Evolutionary conservation across 257 asterid species (phyloP).

Genomic region (Petunia secreta): DNA sequence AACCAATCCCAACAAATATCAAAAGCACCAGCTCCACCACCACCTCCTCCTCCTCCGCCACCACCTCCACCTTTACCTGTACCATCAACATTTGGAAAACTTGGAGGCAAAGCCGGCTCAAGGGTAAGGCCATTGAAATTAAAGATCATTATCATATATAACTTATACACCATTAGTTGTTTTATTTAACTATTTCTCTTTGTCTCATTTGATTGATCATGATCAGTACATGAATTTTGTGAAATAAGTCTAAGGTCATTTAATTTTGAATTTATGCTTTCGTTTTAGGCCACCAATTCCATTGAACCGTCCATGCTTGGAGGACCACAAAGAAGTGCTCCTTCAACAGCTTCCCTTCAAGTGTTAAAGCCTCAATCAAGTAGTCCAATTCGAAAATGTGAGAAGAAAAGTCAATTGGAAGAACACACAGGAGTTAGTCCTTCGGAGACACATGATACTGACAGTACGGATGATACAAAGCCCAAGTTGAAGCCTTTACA

Average conservation of each 20-base stretch:
- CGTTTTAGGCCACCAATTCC: neutral
- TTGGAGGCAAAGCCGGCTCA: constrained; percentile 16
- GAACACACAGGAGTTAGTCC: constrained; percentile 41
- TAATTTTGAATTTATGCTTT: neutral
- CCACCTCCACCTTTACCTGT: constrained; percentile 50
- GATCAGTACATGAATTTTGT: neutral
- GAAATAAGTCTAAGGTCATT: neutral
- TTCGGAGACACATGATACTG: constrained; percentile 48
- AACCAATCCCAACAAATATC: constrained; percentile 42
- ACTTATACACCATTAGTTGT: too few relatives aligned
- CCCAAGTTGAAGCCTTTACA: constrained; percentile 34
- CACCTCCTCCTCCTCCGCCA: constrained; percentile 36
- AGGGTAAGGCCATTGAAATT: neutral
- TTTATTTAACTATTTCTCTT: neutral
- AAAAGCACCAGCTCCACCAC: constrained; percentile 45
- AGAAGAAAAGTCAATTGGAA: constrained; percentile 35
- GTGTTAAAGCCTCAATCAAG: constrained; percentile 37
- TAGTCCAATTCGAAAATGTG: constrained; percentile 39
- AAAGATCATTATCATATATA: too few relatives aligned
- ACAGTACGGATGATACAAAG: constrained; percentile 62
- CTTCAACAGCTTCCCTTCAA: constrained; percentile 38
- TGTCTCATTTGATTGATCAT: neutral
- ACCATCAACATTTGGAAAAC: constrained; percentile 36
- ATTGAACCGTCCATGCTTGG: neutral
- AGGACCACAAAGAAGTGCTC: constrained; percentile 28